Conservation (phyloP, 1,284 basidiomycete genomes). For the Meripilus lineatus region DNA sequence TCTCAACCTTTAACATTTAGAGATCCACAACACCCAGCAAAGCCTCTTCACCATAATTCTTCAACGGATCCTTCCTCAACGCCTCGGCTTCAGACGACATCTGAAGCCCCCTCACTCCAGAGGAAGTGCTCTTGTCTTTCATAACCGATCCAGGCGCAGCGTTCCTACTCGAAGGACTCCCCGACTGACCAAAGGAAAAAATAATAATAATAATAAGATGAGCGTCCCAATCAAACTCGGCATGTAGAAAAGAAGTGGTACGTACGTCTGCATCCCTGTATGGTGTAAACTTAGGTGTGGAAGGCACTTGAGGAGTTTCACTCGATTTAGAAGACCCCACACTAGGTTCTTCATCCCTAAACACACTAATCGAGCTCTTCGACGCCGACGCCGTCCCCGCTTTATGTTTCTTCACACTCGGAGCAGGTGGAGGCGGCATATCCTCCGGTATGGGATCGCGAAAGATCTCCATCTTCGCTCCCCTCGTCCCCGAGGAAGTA, state of each 20-base stretch:
- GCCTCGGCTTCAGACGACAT: constrained; percentile 65
- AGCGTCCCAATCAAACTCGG: too few species aligned
- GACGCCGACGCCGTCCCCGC: constrained; percentile 4
- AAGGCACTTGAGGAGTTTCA: constrained; percentile 30
- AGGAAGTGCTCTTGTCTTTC: constrained; percentile 45
- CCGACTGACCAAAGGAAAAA: constrained; percentile 19
- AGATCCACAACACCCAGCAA: constrained; percentile 14
- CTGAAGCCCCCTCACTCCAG: constrained; percentile 19
- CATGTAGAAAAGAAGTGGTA: constrained; percentile 1
- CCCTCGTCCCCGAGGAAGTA: constrained; percentile 1
- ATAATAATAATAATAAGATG: constrained; percentile 3
- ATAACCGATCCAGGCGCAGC: constrained; percentile 48
- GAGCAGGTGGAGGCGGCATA: constrained; percentile 20
- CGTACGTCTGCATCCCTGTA: constrained; percentile 61
- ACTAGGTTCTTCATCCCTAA: constrained; percentile 11
- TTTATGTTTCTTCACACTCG: neutral
- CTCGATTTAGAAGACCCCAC: too few species aligned
- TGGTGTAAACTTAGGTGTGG: constrained; percentile 57
- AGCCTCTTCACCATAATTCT: constrained; percentile 50
- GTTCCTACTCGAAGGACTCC: constrained; percentile 19
- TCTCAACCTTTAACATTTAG: too few species aligned
- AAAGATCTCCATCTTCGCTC: constrained; percentile 6
- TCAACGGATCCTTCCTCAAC: constrained; percentile 69
- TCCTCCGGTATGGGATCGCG: constrained; percentile 11
- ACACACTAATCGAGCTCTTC: constrained; percentile 6